phyloP scores from a whole-genome alignment of 495 filamentous ascomycete species.

The Aspergillus leporis region DNA sequence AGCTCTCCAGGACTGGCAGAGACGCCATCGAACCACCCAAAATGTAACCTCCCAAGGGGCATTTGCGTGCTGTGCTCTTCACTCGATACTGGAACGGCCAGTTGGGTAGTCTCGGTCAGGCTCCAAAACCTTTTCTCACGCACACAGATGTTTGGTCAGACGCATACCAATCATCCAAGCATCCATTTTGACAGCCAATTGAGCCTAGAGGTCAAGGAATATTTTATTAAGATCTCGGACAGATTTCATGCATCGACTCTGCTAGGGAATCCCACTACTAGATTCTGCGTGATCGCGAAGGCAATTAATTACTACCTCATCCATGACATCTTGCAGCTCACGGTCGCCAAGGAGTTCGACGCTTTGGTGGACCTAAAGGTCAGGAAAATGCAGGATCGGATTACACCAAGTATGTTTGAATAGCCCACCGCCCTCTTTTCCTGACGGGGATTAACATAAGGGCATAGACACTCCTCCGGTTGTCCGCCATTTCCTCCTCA shows the following conservation, averaged over 20 bases:
- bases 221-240: conserved; percentile 21
- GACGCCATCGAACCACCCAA: neutral
- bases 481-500: conserved; percentile 19
- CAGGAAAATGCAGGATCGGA: conserved; percentile 13
- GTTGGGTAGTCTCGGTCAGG: conserved; percentile 10
- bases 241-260: conserved; percentile 15
- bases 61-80: neutral
- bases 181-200: conserved; percentile 18
- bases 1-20: neutral
- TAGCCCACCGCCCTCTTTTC: neutral
- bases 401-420: conserved; percentile 15
- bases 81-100: conserved; percentile 4
- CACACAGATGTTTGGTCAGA: conserved; percentile 11
- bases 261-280: conserved; percentile 18
- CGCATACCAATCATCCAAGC: conserved; percentile 17
- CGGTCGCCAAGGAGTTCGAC: conserved; percentile 22
- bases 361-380: conserved; percentile 19
- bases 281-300: conserved; percentile 24
- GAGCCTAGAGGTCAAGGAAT: conserved; percentile 16
- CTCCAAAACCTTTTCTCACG: conserved; percentile 14
- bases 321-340: conserved; percentile 17
- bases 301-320: conserved; percentile 27
- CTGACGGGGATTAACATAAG: neutral
- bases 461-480: conserved; percentile 15
- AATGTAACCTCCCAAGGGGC: neutral